These are phyloP conservation scores for Oryza brachyantha DNA, from an alignment of 176 grass and related monocot genomes.

Conservation along the genomic window DNA sequence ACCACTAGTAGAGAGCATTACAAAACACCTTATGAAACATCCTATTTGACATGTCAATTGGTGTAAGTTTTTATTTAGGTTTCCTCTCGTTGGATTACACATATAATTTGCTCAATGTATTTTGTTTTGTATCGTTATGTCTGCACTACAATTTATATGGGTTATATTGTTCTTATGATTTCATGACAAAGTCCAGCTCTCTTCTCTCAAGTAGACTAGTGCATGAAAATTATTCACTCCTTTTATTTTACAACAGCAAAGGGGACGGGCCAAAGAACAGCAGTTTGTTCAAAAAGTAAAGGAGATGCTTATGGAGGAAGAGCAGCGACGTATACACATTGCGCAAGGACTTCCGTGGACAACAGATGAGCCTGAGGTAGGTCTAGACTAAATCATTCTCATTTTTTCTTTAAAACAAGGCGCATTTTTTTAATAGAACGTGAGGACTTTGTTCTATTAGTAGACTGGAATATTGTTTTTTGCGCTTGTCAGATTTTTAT, in stretches of 20 bases:
- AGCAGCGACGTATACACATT: slow-evolving; percentile 72
- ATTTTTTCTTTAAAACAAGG: background rate
- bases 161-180: background rate
- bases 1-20: too few species aligned
- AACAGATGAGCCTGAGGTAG: slow-evolving; percentile 87
- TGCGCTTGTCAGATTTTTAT: background rate
- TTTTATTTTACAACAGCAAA: slow-evolving; percentile 52
- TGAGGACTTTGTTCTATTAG: background rate
- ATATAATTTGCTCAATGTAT: background rate
- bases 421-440: too few species aligned
- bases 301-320: slow-evolving; percentile 75
- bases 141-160: too few species aligned
- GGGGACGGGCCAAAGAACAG: slow-evolving; percentile 75
- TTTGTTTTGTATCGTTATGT: background rate
- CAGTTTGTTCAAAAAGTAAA: slow-evolving; percentile 81
- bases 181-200: background rate
- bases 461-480: background rate
- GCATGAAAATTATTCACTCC: slow-evolving; percentile 15
- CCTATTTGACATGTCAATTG: background rate
- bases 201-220: background rate
- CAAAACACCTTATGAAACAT: too few species aligned
- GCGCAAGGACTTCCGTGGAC: slow-evolving; percentile 95
- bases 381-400: background rate
- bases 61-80: background rate
- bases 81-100: background rate